A percentile compares a stretch with the other conserved stretches of the same genome.
Conservation (phyloP, 2,329 filamentous ascomycete genomes). For the Pseudopithomyces chartarum region DNA sequence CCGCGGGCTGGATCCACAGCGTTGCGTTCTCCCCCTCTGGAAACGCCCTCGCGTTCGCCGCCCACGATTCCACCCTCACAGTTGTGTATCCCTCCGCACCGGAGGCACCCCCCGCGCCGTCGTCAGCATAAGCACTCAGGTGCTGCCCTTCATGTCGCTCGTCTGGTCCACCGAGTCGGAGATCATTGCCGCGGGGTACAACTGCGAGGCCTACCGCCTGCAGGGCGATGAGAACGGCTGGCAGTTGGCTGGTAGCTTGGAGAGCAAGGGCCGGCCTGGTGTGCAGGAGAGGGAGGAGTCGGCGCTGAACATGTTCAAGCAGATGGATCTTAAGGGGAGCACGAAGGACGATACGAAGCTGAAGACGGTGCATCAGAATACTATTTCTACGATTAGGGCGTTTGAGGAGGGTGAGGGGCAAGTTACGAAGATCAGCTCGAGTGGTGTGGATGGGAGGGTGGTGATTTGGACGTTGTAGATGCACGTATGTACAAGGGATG, state of each 20-base stretch:
- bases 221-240: constrained; percentile 78
- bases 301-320: constrained; percentile 95
- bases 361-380: constrained; percentile 96
- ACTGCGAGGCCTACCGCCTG: constrained; percentile 88
- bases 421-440: constrained; percentile 79
- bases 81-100: constrained; percentile 92
- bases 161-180: constrained; percentile 92
- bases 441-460: constrained; percentile 54
- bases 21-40: constrained; percentile 92
- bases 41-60: constrained; percentile 89
- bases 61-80: constrained; percentile 95
- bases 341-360: constrained; percentile 89
- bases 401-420: constrained; percentile 70
- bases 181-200: constrained; percentile 92
- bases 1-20: constrained; percentile 94
- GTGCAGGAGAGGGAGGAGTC: constrained; percentile 78
- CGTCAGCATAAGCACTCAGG: constrained; percentile 84
- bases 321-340: constrained; percentile 98
- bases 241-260: constrained; percentile 81
- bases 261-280: constrained; percentile 69
- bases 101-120: constrained; percentile 92
- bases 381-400: constrained; percentile 80
- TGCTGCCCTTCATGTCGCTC: constrained; percentile 89
- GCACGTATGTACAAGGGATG: too few relatives aligned
- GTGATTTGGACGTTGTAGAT: constrained; percentile 53